Percentiles rank a stretch among this genome's conserved stretches.
Evolutionary conservation across 176 grass and related monocot genomes (phyloP).

Genomic region (Elaeis guineensis): DNA sequence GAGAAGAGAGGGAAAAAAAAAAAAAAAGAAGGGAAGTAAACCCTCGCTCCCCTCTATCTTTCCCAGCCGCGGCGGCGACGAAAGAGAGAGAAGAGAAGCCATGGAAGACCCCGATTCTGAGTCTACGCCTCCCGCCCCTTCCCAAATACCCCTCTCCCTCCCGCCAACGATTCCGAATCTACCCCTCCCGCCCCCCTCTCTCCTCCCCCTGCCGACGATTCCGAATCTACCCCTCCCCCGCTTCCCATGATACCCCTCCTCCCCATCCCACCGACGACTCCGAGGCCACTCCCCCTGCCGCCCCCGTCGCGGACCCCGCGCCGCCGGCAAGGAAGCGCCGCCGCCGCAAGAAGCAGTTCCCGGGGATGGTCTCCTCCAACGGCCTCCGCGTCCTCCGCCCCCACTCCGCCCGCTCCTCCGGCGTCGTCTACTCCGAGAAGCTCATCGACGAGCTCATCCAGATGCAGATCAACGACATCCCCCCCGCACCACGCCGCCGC

Average conservation of each 20-base stretch:
- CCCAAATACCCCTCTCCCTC: too few relatives aligned
- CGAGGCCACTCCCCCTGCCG: slow-evolving; percentile 1
- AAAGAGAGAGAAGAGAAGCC: too few relatives aligned
- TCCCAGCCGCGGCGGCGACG: too few relatives aligned
- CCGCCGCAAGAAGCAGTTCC: slow-evolving; percentile 96
- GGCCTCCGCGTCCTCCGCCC: slow-evolving; percentile 50
- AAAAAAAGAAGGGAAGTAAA: too few relatives aligned
- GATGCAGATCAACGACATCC: slow-evolving; percentile 18
- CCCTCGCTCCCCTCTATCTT: too few relatives aligned
- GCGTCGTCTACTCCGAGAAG: slow-evolving; percentile 23
- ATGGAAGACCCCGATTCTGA: too few relatives aligned
- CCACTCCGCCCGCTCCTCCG: slow-evolving; percentile 23
- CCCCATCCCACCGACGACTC: slow-evolving; percentile 9
- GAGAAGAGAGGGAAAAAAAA: too few relatives aligned
- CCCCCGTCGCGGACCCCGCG: slow-evolving; percentile 1
- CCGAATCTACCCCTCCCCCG: slow-evolving; percentile 23
- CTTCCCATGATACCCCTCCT: slow-evolving; percentile 6
- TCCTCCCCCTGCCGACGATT: slow-evolving; percentile 28
- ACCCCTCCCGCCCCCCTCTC: not conserved
- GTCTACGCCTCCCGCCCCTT: too few relatives aligned
- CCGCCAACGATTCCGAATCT: not conserved
- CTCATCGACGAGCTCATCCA: slow-evolving; percentile 22
- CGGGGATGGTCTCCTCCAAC: slow-evolving; percentile 72
- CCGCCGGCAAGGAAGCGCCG: slow-evolving; percentile 39
- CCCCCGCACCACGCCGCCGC: slow-evolving; percentile 29